Base-by-base conservation (phyloP, 1,139 yeast species). In the Debaryomyces coudertii region DNA sequence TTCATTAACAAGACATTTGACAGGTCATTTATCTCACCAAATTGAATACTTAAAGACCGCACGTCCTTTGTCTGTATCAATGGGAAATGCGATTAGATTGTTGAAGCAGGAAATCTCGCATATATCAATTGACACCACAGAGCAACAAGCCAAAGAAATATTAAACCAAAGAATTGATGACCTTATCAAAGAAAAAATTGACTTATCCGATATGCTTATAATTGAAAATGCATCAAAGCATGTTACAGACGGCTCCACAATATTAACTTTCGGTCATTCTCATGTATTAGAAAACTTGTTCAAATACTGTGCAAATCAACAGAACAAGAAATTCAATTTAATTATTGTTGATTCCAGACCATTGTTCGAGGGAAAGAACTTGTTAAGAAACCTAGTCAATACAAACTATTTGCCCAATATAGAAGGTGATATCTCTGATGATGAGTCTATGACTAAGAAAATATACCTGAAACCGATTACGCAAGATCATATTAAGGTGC, bases 51-150 rank as follows among this genome's bases (percentile, higher is more conserved):
- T 95, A 55, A 93, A 90, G 59, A 83, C 92, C 8, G 93, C 97
- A 1, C 82, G 99, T 53, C 98, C 98, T 0, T 74, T 95, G 47
- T 84, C 95, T 47, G 88, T 92, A 7, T 82, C 96, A 1, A 95
- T 95, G 99, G 99, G 99, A 44, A 93, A 92, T 68, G 95, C 98
- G 2, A 95, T 95, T 53, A 82, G 99, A 57, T 90, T 97, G 96
- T 76, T 95, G 53, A 95, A 95, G 63, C 98, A 92, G 68, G 95
- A 89, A 62, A 93, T 95, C 47, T 85, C 97, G 1, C 79, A 81
- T 45, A 81, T 86, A 46, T 80, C 88, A 42, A 81, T 87, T 47
- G 95, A 87, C 53, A 73, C 82, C 24, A 72, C 82, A 12, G 98
- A 92, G 52, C 73, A 71, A 14, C 82, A 79, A 37, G 96, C 97